Evolutionary conservation across 305 asterid genomes (phyloP).

Genomic region (Rubia occidens): DNA sequence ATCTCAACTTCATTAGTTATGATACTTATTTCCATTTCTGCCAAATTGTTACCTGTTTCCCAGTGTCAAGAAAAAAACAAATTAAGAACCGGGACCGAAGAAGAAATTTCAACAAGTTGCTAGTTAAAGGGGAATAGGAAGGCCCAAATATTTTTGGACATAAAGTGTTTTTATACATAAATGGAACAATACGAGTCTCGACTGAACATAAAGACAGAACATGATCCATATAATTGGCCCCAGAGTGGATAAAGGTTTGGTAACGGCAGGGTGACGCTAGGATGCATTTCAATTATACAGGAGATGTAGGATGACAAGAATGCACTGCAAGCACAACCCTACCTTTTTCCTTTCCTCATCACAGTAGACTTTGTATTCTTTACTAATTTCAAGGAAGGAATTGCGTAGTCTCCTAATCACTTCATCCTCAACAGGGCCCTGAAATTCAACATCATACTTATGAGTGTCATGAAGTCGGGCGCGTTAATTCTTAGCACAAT

Average conservation of each 20-base stretch:
- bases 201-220: too few relatives aligned
- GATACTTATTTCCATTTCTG: background rate
- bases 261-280: background rate
- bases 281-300: background rate
- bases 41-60: too few relatives aligned
- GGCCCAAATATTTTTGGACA: too few relatives aligned
- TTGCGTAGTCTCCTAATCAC: slow-evolving; percentile 71
- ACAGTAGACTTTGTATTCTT: slow-evolving; percentile 69
- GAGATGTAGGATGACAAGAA: background rate
- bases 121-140: too few relatives aligned
- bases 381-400: slow-evolving; percentile 72
- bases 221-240: too few relatives aligned
- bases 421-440: slow-evolving; percentile 97
- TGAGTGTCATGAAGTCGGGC: background rate
- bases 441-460: slow-evolving; percentile 23
- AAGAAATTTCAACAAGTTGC: too few relatives aligned
- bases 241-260: too few relatives aligned
- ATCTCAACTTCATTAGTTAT: background rate
- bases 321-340: background rate
- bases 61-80: too few relatives aligned
- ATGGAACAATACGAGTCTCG: too few relatives aligned
- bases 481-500: background rate
- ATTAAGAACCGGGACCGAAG: too few relatives aligned
- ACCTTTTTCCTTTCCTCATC: slow-evolving; percentile 89
- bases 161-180: too few relatives aligned